Evolutionary conservation across 768 basidiomycete species (phyloP), one percentile per base, ranked within the genome.

Genomic region (Suillus clintonianus): DNA sequence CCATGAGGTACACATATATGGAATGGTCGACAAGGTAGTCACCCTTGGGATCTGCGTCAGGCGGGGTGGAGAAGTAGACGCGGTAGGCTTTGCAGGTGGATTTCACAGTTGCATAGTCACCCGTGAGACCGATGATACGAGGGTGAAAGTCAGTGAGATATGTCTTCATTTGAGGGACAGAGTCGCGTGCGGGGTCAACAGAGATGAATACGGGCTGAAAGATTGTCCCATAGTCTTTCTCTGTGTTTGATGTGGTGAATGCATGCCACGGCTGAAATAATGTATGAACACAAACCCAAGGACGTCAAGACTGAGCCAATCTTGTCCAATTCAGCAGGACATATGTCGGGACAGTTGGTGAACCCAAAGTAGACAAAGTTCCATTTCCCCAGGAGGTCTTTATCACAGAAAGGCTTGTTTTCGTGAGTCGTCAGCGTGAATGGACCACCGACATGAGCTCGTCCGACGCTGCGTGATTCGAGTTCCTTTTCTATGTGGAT

Each of bases 301-400:
- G 81, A 77, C 37, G 90, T 82, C 48, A 99, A 81, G 19, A 95
- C 88, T 0, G 78, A 82, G 14, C 91, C 88, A 80, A 98, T 87
- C 81, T 99, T 99, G 81, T 99, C 97, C 34, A 99, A 83, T 78
- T 99, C 97, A 61, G 96, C 93, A 1, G 97, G 97, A 73, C 97
- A 99, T 60, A 99, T 98, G 77, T 99, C 97, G 7, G 97, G 97
- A 77, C 97, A 99, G 77, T 99, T 97, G 36, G 97, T 96, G 81
- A 99, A 99, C n/a, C 97, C 97, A 77, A 99, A 99, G 80, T 98
- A 94, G 53, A 93, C 84, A 64, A 94, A 78, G n/a, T 84, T 91
- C 94, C 94, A 98, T 79, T 92, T 91, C 41, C 95, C 96, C 30
- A 91, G 76, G 53, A 99, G 79, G 71, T 97, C 86, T 61, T 91